Evolutionary conservation across 78 protist species (phyloP).

Genomic region (Chrysochromulina tobinii): DNA sequence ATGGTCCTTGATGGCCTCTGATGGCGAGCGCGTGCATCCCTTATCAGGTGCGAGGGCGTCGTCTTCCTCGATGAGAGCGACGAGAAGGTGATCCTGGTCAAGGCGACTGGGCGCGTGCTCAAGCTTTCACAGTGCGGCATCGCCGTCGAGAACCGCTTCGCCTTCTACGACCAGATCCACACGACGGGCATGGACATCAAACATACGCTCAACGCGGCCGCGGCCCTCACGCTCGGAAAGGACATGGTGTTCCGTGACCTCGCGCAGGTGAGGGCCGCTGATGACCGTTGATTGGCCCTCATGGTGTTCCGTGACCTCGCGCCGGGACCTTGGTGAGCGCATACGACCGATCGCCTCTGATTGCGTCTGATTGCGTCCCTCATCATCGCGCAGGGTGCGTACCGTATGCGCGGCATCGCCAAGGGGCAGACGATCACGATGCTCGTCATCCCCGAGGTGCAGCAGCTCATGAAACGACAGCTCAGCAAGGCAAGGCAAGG

Average conservation of each 20-base stretch:
- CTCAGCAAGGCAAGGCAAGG: background rate
- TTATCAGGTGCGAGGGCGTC: conserved; percentile 33
- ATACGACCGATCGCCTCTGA: background rate
- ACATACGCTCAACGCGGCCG: conserved; percentile 52
- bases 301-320: too few relatives aligned
- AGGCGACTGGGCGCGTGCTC: conserved; percentile 53
- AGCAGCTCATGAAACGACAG: conserved; percentile 39
- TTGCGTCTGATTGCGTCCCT: too few relatives aligned
- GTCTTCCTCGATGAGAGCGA: conserved; percentile 61
- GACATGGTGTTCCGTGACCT: conserved; percentile 75
- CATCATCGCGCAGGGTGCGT: conserved; percentile 49
- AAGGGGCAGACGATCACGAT: conserved; percentile 47
- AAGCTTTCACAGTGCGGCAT: conserved; percentile 61
- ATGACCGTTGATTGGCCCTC: too few relatives aligned
- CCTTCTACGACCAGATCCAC: conserved; percentile 72
- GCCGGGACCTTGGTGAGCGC: background rate
- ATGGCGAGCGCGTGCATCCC: too few relatives aligned
- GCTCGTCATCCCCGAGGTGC: conserved; percentile 53
- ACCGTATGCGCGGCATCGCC: conserved; percentile 70
- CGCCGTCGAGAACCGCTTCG: conserved; percentile 47
- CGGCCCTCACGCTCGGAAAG: conserved; percentile 71
- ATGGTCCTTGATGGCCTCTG: too few relatives aligned
- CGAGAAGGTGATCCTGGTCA: conserved; percentile 44
- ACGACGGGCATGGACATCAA: conserved; percentile 38
- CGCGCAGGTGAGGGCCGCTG: background rate